Conservation (phyloP, 192 early-diverging fungal genomes). For the Backusella australiensis region DNA sequence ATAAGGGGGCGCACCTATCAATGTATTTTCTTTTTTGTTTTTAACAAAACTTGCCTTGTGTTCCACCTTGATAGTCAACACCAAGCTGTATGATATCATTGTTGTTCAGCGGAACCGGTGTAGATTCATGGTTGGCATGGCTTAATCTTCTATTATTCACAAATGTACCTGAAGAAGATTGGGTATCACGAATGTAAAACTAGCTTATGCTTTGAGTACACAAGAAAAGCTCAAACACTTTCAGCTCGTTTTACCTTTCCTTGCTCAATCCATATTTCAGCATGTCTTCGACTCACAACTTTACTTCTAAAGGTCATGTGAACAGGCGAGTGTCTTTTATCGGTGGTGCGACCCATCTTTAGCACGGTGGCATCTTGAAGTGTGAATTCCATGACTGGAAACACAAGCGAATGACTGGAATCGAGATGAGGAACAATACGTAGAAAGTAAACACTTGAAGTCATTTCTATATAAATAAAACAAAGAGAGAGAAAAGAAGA, state of each 20-base stretch:
- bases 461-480: background rate
- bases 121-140: conserved; percentile 82
- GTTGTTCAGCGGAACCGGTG: conserved; percentile 77
- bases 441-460: conserved; percentile 17
- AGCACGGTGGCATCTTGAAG: conserved; percentile 23
- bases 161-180: conserved; percentile 97
- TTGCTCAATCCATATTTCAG: conserved; percentile 81
- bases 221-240: too few relatives aligned
- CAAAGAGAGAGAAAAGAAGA: background rate
- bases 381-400: conserved; percentile 53
- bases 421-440: conserved; percentile 60
- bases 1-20: too few relatives aligned
- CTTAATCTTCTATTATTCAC: conserved; percentile 91
- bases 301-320: conserved; percentile 75
- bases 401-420: conserved; percentile 51
- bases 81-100: conserved; percentile 95
- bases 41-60: conserved; percentile 59
- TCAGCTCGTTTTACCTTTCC: background rate
- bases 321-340: conserved; percentile 44
- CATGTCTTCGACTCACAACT: conserved; percentile 82
- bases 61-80: conserved; percentile 93
- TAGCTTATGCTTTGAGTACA: too few relatives aligned
- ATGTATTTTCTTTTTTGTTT: background rate
- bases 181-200: conserved; percentile 93
- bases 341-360: conserved; percentile 40